These are phyloP conservation scores for Antarctomyces pellizariae DNA, from an alignment of 495 filamentous ascomycete species.

Conservation along the genomic window DNA sequence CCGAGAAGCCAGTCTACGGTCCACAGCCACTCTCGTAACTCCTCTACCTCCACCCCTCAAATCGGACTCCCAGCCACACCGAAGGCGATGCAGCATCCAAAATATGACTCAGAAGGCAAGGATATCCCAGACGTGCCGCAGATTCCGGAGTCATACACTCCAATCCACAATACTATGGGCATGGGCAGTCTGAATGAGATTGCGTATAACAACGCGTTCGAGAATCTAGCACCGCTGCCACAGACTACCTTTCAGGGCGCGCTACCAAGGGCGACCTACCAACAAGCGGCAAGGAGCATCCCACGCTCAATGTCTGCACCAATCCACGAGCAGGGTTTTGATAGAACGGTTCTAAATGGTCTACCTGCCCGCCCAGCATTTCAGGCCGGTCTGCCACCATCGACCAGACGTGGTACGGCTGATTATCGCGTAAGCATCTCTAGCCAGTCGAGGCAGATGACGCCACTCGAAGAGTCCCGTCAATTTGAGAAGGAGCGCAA, in stretches of 20 bases:
- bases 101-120: conserved; percentile 35
- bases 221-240: conserved; percentile 19
- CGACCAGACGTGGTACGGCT: conserved; percentile 12
- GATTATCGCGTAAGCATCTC: no score
- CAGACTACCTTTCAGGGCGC: conserved; percentile 45
- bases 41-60: conserved; percentile 8
- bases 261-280: conserved; percentile 36
- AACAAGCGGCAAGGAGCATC: conserved; percentile 30
- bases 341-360: conserved; percentile 20
- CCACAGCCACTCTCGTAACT: no score
- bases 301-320: conserved; percentile 54
- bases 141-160: conserved; percentile 29
- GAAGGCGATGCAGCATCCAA: conserved; percentile 59
- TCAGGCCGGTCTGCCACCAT: conserved; percentile 27
- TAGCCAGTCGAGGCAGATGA: no score
- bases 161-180: conserved; percentile 11
- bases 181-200: conserved; percentile 11
- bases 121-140: conserved; percentile 39
- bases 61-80: conserved; percentile 68
- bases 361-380: conserved; percentile 32
- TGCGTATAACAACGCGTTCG: conserved; percentile 13
- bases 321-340: conserved; percentile 33
- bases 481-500: no score
- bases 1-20: no score
- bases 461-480: no score